Evolutionary conservation across 2,329 filamentous ascomycete species (phyloP), one percentile per base, ranked within the genome.

Genomic region (Orbilia quercus): DNA sequence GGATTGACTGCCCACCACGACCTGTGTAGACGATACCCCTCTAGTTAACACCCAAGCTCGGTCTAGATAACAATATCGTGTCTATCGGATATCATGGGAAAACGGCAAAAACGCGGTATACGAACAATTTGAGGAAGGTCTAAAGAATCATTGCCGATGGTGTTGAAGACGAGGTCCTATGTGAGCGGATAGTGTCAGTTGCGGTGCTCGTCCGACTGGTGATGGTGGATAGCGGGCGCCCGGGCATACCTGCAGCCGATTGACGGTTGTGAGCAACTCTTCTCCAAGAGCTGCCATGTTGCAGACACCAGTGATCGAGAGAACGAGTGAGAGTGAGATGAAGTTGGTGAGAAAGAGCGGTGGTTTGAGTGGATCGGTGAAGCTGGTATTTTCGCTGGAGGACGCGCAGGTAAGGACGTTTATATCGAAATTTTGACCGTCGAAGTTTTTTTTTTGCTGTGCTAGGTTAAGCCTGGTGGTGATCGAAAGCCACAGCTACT

Each of bases 1-100:
- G 9, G 95, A 98, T 83, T 99, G 95, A 74, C 95, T 99, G 76
- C 95, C 95, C 78, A 99, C 95, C 74, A 99, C 95, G 76, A 99
- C 94, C 94, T 98, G 80, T 59, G 51, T 40, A 34, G 51, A 72
- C 20, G 75, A 73, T 77, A 65, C 65, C 45, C 59, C 75, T 79
- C 66, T 25, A n/a, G 74, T 60, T 60, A 57, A 70, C 40, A 16
- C 42, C 53, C 62, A 44, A 23, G 71, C 45, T 66, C 74, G 51
- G 62, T 66, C 48, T 16, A 34, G 23, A 42, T 12, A 31, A 12
- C 4, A 12, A 54, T 31, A 18, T 50, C 20, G 23, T 28, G 14
- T 44, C 36, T 66, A 60, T 53, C 31, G 59, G 38, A 5, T 7
- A 18, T 7, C 44, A 44, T 25, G 11, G n/a, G 36, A 28, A 50